Conservation (phyloP, 2,329 filamentous ascomycete species). For the Zalaria sp. region DNA sequence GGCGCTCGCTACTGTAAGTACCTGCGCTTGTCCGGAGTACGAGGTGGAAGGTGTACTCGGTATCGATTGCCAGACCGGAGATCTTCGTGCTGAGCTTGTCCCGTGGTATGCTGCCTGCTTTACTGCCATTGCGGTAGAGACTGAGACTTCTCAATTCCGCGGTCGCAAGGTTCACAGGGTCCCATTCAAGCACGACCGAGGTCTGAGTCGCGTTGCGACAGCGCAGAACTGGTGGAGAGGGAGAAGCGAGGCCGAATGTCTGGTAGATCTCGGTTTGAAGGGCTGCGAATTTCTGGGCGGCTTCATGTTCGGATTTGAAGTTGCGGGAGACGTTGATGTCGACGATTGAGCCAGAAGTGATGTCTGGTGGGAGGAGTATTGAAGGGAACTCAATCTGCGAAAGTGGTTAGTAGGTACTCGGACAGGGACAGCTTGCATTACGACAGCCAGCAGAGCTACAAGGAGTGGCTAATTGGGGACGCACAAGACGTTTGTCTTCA, state of each 20-base stretch:
- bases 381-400: conserved; percentile 93
- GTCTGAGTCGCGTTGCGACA: conserved; percentile 97
- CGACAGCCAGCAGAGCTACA: neutral
- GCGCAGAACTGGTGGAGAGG: conserved; percentile 63
- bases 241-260: conserved; percentile 71
- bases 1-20: conserved; percentile 68
- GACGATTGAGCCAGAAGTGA: conserved; percentile 91
- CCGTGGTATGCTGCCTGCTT: conserved; percentile 86
- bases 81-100: conserved; percentile 95
- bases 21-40: conserved; percentile 84
- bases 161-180: conserved; percentile 82
- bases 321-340: conserved; percentile 94
- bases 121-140: conserved; percentile 89
- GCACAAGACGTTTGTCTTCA: conserved; percentile 88
- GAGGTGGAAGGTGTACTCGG: conserved; percentile 88
- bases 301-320: conserved; percentile 57
- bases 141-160: conserved; percentile 81
- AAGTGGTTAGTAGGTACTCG: conserved; percentile 5
- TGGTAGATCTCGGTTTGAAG: conserved; percentile 83
- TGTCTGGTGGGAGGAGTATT: conserved; percentile 88
- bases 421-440: conserved; percentile 5
- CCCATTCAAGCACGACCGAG: conserved; percentile 97
- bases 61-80: conserved; percentile 87
- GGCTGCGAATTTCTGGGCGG: conserved; percentile 61
- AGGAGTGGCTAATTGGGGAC: conserved; percentile 17